These are phyloP conservation scores for Yarrowia galli DNA, from an alignment of 1,139 yeast genomes.

Conservation along the genomic window DNA sequence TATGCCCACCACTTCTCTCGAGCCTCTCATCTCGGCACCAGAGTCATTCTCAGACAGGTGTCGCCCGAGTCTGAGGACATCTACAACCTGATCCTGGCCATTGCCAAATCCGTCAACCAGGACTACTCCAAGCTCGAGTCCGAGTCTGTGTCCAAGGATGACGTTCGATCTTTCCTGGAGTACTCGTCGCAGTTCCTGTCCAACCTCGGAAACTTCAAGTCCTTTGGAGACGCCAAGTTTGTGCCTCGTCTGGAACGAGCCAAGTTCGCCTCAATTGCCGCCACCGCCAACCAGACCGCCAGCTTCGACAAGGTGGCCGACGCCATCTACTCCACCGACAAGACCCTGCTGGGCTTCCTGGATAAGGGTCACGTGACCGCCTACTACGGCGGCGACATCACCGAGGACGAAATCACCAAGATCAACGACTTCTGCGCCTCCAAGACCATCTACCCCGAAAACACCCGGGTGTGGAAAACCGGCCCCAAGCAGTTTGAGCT, in stretches of 20 bases:
- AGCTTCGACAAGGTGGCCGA: constrained; percentile 58
- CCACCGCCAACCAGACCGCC: constrained; percentile 52
- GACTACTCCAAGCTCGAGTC: constrained; percentile 57
- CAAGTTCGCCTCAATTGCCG: constrained; percentile 59
- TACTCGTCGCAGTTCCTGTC: constrained; percentile 81
- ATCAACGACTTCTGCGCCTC: constrained; percentile 69
- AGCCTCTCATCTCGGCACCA: constrained; percentile 83
- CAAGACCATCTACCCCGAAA: constrained; percentile 78
- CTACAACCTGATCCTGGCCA: constrained; percentile 67
- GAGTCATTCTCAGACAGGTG: constrained; percentile 82
- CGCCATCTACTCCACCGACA: constrained; percentile 60
- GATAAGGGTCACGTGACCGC: constrained; percentile 76
- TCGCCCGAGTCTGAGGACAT: constrained; percentile 81
- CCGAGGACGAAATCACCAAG: constrained; percentile 68
- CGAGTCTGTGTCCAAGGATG: constrained; percentile 50
- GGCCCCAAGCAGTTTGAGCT: constrained; percentile 48
- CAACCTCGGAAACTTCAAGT: constrained; percentile 85
- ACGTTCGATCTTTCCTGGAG: constrained; percentile 65
- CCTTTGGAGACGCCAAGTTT: constrained; percentile 88
- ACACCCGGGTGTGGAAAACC: constrained; percentile 66
- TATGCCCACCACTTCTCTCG: constrained; percentile 85
- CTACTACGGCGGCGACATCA: constrained; percentile 66
- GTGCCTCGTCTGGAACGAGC: constrained; percentile 65
- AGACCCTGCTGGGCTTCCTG: constrained; percentile 75
- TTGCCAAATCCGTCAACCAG: constrained; percentile 62